phyloP scores from a whole-genome alignment of 1,284 basidiomycete genomes.

The Rhodotorula sp. region DNA sequence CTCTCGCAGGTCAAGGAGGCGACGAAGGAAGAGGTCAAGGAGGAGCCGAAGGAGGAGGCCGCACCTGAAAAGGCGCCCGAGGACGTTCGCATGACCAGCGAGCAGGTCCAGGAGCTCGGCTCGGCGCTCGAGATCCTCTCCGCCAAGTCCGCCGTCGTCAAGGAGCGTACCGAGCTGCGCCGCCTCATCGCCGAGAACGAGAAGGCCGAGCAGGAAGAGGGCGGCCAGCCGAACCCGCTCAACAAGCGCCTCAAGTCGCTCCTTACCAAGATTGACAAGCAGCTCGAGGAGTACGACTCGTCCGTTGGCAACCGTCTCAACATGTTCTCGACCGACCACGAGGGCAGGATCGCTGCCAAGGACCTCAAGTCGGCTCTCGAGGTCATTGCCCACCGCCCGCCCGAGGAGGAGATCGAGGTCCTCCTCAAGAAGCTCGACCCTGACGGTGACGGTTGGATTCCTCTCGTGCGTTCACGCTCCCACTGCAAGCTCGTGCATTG shows the following conservation, averaged over 20 bases:
- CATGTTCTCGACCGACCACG: conserved; percentile 86
- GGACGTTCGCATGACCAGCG: conserved; percentile 91
- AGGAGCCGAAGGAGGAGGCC: conserved; percentile 50
- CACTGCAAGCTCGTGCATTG: conserved; percentile 89
- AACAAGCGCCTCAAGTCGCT: conserved; percentile 93
- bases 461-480: conserved; percentile 46
- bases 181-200: conserved; percentile 88
- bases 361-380: conserved; percentile 87
- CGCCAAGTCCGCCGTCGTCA: conserved; percentile 92
- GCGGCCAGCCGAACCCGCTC: conserved; percentile 60
- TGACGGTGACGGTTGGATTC: conserved; percentile 92
- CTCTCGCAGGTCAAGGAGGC: conserved; percentile 58
- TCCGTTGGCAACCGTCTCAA: conserved; percentile 84
- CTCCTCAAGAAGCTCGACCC: conserved; percentile 93
- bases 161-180: conserved; percentile 89
- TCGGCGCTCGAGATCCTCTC: conserved; percentile 89
- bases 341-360: conserved; percentile 85
- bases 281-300: conserved; percentile 84
- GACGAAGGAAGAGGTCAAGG: conserved; percentile 55
- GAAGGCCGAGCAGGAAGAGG: conserved; percentile 62
- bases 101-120: conserved; percentile 90
- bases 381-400: conserved; percentile 88
- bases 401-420: conserved; percentile 82
- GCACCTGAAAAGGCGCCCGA: conserved; percentile 44
- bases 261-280: conserved; percentile 92